These are phyloP conservation scores for Syzygium jambos DNA, from an alignment of 345 rosid genomes.

Conservation along the genomic window DNA sequence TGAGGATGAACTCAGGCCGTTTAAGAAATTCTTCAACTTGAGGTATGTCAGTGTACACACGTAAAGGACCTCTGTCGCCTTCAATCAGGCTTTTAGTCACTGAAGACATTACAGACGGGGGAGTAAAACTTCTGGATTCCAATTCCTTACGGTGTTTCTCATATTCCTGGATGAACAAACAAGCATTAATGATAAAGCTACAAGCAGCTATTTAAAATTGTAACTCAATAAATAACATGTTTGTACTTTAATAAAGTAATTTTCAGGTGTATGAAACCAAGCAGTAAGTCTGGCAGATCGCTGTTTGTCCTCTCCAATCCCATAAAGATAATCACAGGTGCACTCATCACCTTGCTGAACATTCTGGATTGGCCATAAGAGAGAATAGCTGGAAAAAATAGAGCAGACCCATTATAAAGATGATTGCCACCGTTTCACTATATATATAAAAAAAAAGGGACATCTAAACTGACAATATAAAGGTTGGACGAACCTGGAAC, in stretches of 20 bases:
- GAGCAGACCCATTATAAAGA: neutral
- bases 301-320: constrained; percentile 91
- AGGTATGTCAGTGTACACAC: constrained; percentile 83
- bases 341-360: constrained; percentile 63
- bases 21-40: constrained; percentile 77
- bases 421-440: neutral
- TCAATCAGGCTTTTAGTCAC: constrained; percentile 20
- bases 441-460: neutral
- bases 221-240: neutral
- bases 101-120: constrained; percentile 23
- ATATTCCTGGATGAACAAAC: constrained; percentile 43
- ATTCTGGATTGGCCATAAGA: constrained; percentile 73
- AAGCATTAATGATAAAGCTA: neutral
- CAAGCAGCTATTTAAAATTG: neutral
- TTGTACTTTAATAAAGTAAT: constrained; percentile 64
- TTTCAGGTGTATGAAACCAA: constrained; percentile 80
- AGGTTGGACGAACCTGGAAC: neutral
- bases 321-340: constrained; percentile 75
- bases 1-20: constrained; percentile 71
- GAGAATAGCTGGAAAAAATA: constrained; percentile 50
- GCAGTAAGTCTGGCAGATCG: constrained; percentile 92
- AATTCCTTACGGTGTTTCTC: constrained; percentile 45
- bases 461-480: neutral
- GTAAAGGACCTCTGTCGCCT: constrained; percentile 40
- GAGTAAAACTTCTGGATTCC: constrained; percentile 24